Percentiles rank a stretch among this genome's conserved stretches.
Evolutionary conservation across 495 filamentous ascomycete genomes (phyloP).

Genomic region (Amphirosellinia nigrospora): DNA sequence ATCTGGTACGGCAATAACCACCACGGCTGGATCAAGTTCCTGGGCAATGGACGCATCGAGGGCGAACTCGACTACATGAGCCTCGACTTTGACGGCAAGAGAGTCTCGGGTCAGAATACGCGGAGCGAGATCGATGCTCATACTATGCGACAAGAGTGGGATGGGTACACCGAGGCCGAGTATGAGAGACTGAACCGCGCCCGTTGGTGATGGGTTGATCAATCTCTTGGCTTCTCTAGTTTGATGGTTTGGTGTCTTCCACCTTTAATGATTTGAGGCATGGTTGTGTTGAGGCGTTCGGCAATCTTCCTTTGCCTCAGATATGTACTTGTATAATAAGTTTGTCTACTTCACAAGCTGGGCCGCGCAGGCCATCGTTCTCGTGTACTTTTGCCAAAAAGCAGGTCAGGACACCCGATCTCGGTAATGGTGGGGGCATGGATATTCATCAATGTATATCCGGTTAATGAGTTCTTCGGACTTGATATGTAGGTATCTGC

Average conservation of each 20-base stretch:
- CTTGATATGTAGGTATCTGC: neutral
- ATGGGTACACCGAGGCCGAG: slow-evolving; percentile 25
- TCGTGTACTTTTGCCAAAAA: neutral
- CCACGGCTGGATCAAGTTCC: slow-evolving; percentile 37
- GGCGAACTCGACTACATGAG: slow-evolving; percentile 33
- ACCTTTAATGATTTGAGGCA: neutral
- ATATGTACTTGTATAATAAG: neutral
- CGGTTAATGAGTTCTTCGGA: neutral
- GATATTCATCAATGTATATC: neutral
- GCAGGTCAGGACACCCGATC: neutral
- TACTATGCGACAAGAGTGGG: slow-evolving; percentile 37
- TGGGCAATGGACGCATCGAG: slow-evolving; percentile 39
- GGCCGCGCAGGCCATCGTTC: neutral
- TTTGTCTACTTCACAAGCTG: neutral
- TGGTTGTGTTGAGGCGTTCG: neutral
- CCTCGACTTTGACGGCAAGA: slow-evolving; percentile 31
- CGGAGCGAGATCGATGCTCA: slow-evolving; percentile 41
- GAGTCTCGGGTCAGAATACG: slow-evolving; percentile 34
- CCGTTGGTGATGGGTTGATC: slow-evolving; percentile 23
- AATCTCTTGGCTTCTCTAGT: neutral
- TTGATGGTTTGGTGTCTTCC: neutral
- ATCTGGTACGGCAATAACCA: slow-evolving; percentile 26
- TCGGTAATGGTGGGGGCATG: neutral
- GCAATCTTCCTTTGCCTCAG: neutral
- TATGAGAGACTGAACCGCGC: slow-evolving; percentile 27